These are phyloP conservation scores for Diaporthe vaccinii DNA, from an alignment of 2,329 filamentous ascomycete species.

Conservation along the genomic window DNA sequence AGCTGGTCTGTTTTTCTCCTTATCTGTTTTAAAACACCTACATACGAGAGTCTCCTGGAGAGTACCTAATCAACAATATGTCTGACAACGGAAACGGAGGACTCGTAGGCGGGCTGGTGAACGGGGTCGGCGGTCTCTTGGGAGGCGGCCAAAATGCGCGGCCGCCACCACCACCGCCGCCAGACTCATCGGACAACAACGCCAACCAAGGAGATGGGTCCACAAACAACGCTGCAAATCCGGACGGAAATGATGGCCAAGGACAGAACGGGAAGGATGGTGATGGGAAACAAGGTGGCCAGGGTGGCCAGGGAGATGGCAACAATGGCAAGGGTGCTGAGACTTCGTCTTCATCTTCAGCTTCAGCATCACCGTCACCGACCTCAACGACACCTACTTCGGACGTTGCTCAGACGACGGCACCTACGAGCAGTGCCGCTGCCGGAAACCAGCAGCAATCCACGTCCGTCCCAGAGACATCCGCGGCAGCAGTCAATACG, in stretches of 20 bases:
- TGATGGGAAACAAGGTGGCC: background rate
- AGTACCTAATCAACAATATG: conserved; percentile 18
- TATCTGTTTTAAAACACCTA: background rate
- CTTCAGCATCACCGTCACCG: background rate
- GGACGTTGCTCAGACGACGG: background rate
- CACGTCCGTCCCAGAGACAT: background rate
- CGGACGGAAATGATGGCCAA: background rate
- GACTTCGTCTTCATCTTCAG: background rate
- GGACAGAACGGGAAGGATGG: background rate
- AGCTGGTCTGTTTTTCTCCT: conserved; percentile 36
- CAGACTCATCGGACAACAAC: conserved; percentile 3
- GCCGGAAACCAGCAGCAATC: background rate
- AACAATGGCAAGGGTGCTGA: background rate
- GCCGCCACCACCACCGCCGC: background rate
- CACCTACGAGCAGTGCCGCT: background rate
- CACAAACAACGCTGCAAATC: conserved; percentile 16
- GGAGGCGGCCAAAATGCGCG: conserved; percentile 20
- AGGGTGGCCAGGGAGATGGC: background rate
- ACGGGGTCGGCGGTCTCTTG: conserved; percentile 34
- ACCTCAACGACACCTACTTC: conserved; percentile 6
- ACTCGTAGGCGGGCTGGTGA: conserved; percentile 17
- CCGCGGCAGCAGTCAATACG: background rate
- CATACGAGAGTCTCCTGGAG: background rate
- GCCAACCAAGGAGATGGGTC: background rate
- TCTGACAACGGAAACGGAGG: conserved; percentile 23